Conservation (phyloP, 441 rosid genomes). For the Populus tomentosa region DNA sequence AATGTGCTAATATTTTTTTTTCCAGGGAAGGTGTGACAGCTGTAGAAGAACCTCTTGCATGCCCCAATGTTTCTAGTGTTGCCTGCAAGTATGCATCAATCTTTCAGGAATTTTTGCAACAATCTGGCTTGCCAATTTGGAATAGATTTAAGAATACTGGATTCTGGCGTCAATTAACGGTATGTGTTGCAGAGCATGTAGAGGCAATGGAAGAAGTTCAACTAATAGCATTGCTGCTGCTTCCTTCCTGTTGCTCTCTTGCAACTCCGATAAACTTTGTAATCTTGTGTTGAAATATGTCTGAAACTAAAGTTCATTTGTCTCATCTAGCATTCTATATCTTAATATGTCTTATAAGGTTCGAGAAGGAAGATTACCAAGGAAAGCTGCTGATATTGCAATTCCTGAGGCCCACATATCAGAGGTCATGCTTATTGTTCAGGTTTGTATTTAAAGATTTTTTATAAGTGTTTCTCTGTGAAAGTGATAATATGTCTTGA, state of each 20-base stretch:
- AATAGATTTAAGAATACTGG: conserved; percentile 80
- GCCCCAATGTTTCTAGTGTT: conserved; percentile 83
- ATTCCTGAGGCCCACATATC: conserved; percentile 42
- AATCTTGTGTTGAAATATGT: conserved; percentile 10
- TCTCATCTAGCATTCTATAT: neutral
- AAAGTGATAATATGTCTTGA: neutral
- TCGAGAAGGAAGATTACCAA: conserved; percentile 79
- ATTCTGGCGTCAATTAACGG: conserved; percentile 95
- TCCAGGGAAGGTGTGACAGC: conserved; percentile 94
- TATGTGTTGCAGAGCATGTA: conserved; percentile 27
- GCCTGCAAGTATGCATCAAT: conserved; percentile 70
- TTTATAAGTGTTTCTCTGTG: neutral
- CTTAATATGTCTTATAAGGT: conserved; percentile 43
- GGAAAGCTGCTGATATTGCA: conserved; percentile 40
- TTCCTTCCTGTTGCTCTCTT: neutral
- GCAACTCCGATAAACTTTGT: neutral
- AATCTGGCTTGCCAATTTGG: conserved; percentile 80
- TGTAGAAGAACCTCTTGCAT: conserved; percentile 80
- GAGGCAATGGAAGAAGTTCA: neutral
- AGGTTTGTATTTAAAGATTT: conserved; percentile 47
- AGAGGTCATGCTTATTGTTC: conserved; percentile 93
- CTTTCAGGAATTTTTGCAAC: conserved; percentile 73
- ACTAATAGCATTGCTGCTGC: neutral
- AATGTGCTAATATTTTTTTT: conserved; percentile 19
- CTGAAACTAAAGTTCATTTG: conserved; percentile 1